Evolutionary conservation across 192 early-diverging fungal species (phyloP), one percentile per base, ranked within the genome.

Genomic region (Chytriomyces confervae): DNA sequence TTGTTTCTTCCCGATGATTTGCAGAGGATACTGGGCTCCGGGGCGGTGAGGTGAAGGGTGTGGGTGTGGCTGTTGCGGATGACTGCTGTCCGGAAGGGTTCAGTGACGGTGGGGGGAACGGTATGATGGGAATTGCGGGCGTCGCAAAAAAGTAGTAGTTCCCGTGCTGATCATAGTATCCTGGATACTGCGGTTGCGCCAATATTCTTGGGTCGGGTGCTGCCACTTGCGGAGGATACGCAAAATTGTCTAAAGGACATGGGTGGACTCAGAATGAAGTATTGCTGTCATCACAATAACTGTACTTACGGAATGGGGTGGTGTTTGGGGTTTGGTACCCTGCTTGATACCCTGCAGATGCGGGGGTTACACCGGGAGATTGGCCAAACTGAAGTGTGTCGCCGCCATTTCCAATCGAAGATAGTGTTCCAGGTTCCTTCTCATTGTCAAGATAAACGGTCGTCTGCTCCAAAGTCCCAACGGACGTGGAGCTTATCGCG

Each of bases 111-210:
- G 20, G 18, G 5, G 36, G 36, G 27, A 61, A 61, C 3, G 16
- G 57, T n/a, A 61, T n/a, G 57, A 61, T n/a, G 18, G 16, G 57
- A 61, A 18, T 5, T 61, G 16, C 23, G 18, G 63, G 36, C 4
- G 20, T 3, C 18, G 13, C 24, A 27, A 65, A 65, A 27, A 29
- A 65, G 63, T 65, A 43, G 6, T 65, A 65, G 13, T 65, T 23
- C 24, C 63, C 63, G 36, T 29, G 24, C 4, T 65, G 24, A 65
- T 65, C 63, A 27, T 65, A 65, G 63, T 65, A 65, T 2, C 63
- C 63, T 27, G 63, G 63, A 27, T 65, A 65, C 36, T 36, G 36
- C 36, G 36, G 36, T 4, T 36, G 36, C 36, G 36, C 36, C 36
- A 36, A 36, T 36, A 36, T 36, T 36, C 36, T 36, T 36, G 36